Percentiles rank a stretch among this genome's conserved stretches.
Conservation (phyloP, 2,329 filamentous ascomycete genomes). For the Leptographium procerum region DNA sequence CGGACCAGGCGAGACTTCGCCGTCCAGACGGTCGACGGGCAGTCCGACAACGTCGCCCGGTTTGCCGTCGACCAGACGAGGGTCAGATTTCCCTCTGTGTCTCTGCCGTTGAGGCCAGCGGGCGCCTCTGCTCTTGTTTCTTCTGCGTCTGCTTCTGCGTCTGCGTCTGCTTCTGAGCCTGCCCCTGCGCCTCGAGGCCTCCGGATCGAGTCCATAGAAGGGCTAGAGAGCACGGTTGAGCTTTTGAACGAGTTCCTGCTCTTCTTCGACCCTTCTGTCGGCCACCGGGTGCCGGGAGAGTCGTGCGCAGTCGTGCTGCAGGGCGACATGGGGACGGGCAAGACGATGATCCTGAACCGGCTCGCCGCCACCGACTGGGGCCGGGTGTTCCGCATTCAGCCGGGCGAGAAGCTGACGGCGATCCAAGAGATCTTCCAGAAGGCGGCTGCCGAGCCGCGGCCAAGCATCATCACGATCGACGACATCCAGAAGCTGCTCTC, state of each 20-base stretch:
- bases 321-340: constrained; percentile 76
- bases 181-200: constrained; percentile 10
- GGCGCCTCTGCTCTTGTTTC: no score
- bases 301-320: constrained; percentile 58
- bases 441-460: constrained; percentile 53
- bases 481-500: constrained; percentile 60
- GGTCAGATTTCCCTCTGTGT: constrained; percentile 25
- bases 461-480: constrained; percentile 71
- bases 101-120: constrained; percentile 8
- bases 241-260: constrained; percentile 55
- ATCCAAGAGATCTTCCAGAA: constrained; percentile 60
- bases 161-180: no score
- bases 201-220: constrained; percentile 48
- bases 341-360: constrained; percentile 60
- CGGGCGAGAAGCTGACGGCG: constrained; percentile 42
- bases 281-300: constrained; percentile 12
- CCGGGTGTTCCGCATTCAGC: constrained; percentile 50
- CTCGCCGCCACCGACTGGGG: constrained; percentile 61
- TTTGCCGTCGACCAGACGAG: constrained; percentile 22
- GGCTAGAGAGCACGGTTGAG: constrained; percentile 51
- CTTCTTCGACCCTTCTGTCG: constrained; percentile 17
- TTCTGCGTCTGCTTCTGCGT: no score
- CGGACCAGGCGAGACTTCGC: constrained; percentile 51
- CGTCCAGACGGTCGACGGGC: constrained; percentile 42
- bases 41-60: constrained; percentile 30